Base-by-base conservation (phyloP, 2,329 filamentous ascomycete genomes). In the Colletotrichum endophyticum region DNA sequence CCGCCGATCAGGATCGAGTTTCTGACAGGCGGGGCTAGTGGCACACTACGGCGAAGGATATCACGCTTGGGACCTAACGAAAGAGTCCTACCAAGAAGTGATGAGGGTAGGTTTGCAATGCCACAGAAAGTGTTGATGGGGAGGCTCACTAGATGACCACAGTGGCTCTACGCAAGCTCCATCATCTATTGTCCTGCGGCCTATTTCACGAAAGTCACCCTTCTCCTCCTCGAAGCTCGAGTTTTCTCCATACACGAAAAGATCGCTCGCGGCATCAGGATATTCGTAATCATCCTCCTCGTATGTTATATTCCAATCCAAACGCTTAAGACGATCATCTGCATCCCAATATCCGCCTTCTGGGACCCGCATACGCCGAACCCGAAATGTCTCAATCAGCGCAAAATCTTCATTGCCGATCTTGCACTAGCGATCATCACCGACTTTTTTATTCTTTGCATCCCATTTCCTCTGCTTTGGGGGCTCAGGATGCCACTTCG, bases 401-500 rank as follows among this genome's bases (percentile, higher is more conserved):
- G 79, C 7, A 80, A 79, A 28, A 62, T 86, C 8, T 86, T 85
- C 72, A 79, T 83, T 5, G 79, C 81, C 12, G 84, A 85, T 57
- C 79, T 82, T 2, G 76, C 80, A 15, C 73, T 84, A 15, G 83
- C 81, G 57, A 80, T 83, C 16, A 44, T 84, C 8, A 84, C 82
- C 27, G 84, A 85, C 70, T 71, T 83, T 28, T 78, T 83, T 49
- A 83, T 85, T 22, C 78, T 86, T 30, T 16, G 84, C 11, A 69
- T 86, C 8, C 84, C 84, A 4, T 78, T 85, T 11, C 80, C 82
- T 0, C 73, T 85, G 62, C 81, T 81, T 3, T 84, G 81, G 81
- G 79, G 76, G 1, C 73, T 85, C 36, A 79, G 80, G 19, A 78
- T 83, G 70, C 77, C 81, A 2, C 34, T 79, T 25, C 66, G 63